Conservation (phyloP, 768 basidiomycete genomes). For the Agrocybe chaxingu region DNA sequence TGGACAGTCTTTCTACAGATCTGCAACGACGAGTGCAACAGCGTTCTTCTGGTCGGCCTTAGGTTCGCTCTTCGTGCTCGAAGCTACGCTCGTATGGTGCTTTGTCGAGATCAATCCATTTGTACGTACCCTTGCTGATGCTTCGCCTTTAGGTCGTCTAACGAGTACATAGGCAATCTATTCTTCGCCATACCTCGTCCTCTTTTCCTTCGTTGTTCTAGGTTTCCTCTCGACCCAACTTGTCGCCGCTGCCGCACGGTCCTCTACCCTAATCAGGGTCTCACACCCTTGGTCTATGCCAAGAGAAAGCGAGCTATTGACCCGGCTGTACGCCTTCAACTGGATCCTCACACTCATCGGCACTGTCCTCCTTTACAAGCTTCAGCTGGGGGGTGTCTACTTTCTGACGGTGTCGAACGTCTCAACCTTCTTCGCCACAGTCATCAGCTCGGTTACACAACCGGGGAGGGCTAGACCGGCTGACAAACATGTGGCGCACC, state of each 20-base stretch:
- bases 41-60: constrained; percentile 54
- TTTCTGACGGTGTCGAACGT: constrained; percentile 46
- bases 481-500: too few relatives aligned
- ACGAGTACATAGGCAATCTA: constrained; percentile 13
- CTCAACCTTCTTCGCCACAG: neutral
- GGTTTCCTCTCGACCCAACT: constrained; percentile 42
- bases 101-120: constrained; percentile 46
- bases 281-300: constrained; percentile 25
- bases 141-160: neutral
- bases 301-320: constrained; percentile 42
- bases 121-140: neutral
- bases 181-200: constrained; percentile 46
- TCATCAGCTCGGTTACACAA: too few relatives aligned
- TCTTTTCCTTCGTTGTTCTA: constrained; percentile 39
- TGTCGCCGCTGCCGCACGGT: constrained; percentile 27
- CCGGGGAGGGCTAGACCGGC: too few relatives aligned
- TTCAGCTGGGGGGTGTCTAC: constrained; percentile 52
- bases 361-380: constrained; percentile 39
- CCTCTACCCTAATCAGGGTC: constrained; percentile 7
- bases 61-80: constrained; percentile 34
- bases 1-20: neutral
- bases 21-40: neutral
- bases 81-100: constrained; percentile 40
- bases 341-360: constrained; percentile 53
- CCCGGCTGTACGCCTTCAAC: constrained; percentile 52